A percentile compares a stretch with the other conserved stretches of the same genome.
phyloP scores from a whole-genome alignment of 306 rosid species.

The Acacia melanoxylon region DNA sequence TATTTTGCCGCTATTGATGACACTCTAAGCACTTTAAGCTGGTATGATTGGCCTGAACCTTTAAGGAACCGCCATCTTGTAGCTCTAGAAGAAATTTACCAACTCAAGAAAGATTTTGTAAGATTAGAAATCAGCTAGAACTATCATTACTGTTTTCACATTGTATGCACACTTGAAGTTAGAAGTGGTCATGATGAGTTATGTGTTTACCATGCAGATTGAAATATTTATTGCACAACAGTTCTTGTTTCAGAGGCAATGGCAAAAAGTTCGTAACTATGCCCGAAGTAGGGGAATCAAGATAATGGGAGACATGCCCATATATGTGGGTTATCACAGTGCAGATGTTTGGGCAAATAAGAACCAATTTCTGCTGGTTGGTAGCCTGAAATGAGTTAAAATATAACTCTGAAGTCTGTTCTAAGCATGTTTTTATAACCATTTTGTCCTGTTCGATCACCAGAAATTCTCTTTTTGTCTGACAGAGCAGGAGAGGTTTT shows the following conservation, averaged over 20 bases:
- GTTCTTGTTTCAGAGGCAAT: conserved; percentile 95
- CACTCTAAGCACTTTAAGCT: conserved; percentile 62
- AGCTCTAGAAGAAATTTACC: conserved; percentile 73
- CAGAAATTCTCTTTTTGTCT: conserved; percentile 33
- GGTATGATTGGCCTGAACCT: conserved; percentile 96
- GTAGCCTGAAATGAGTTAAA: conserved; percentile 32
- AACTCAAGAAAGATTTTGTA: conserved; percentile 73
- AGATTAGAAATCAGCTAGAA: conserved; percentile 44
- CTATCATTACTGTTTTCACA: conserved; percentile 28
- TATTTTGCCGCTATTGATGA: conserved; percentile 94
- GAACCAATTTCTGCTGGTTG: conserved; percentile 80
- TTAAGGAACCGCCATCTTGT: conserved; percentile 82
- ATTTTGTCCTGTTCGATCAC: conserved; percentile 18
- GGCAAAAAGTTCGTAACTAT: conserved; percentile 82
- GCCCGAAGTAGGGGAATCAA: conserved; percentile 72
- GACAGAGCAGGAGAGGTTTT: conserved; percentile 81
- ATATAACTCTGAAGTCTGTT: conserved; percentile 27
- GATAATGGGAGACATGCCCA: conserved; percentile 99
- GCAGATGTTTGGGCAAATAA: conserved; percentile 99
- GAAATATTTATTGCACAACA: conserved; percentile 78
- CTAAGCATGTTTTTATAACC: conserved; percentile 2
- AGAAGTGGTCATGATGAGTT: conserved; percentile 35
- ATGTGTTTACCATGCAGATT: conserved; percentile 63
- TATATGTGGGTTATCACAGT: conserved; percentile 96
- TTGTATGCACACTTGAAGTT: conserved; percentile 13